Percentiles rank a stretch among this genome's conserved stretches.
These are phyloP conservation scores for Debaryomyces hansenii DNA, from an alignment of 805 yeast species.

Conservation along the genomic window DNA sequence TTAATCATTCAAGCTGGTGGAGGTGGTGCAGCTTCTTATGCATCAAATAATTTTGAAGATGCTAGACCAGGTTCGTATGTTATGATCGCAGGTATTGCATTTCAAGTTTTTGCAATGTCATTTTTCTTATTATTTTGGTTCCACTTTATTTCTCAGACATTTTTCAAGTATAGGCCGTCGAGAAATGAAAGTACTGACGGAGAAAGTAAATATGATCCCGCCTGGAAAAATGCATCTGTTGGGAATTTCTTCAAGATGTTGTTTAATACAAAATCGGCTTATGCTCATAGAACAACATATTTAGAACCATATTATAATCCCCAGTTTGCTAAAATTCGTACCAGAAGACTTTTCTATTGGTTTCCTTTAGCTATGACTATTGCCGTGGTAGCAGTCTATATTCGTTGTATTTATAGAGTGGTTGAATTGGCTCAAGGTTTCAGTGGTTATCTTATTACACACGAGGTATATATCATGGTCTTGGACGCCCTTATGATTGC, in stretches of 20 bases:
- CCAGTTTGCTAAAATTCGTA: constrained; percentile 22
- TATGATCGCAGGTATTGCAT: constrained; percentile 39
- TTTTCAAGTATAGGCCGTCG: constrained; percentile 20
- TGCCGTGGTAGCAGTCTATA: constrained; percentile 33
- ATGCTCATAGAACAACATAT: constrained; percentile 17
- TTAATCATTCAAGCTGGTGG: constrained; percentile 40
- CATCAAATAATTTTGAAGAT: constrained; percentile 19
- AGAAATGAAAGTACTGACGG: background rate
- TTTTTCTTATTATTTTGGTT: constrained; percentile 36
- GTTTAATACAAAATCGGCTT: constrained; percentile 23
- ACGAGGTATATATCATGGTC: constrained; percentile 37
- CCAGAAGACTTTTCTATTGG: constrained; percentile 25
- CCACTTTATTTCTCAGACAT: constrained; percentile 32
- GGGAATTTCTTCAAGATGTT: constrained; percentile 28
- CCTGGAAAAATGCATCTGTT: background rate
- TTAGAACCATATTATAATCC: constrained; percentile 33
- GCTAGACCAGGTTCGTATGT: constrained; percentile 33
- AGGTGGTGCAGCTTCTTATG: constrained; percentile 37
- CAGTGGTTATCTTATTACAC: constrained; percentile 33
- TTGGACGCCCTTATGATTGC: constrained; percentile 42
- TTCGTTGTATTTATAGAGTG: constrained; percentile 39
- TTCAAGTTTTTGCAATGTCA: constrained; percentile 41
- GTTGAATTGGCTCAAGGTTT: constrained; percentile 42
- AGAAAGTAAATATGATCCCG: constrained; percentile 12
- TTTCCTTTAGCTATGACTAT: constrained; percentile 35